A percentile compares a stretch with the other conserved stretches of the same genome.
phyloP scores from a whole-genome alignment of 495 filamentous ascomycete genomes.

The Penicillium lividum region DNA sequence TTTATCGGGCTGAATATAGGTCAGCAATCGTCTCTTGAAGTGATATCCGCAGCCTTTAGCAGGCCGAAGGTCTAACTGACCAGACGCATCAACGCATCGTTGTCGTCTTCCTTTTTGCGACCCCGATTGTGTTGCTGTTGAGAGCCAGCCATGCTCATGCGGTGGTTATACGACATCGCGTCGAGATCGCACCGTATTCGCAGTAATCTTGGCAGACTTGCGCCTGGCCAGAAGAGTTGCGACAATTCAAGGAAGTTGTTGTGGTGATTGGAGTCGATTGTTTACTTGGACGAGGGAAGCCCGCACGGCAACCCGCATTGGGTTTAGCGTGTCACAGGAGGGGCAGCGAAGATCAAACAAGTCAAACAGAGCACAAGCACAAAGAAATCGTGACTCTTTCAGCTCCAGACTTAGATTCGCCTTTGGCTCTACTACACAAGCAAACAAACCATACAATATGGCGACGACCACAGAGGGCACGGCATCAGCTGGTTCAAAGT shows the following conservation, averaged over 20 bases:
- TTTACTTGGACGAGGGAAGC: slow-evolving; percentile 35
- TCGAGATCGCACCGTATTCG: slow-evolving; percentile 4
- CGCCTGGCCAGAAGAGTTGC: slow-evolving; percentile 12
- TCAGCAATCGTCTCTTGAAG: slow-evolving; percentile 8
- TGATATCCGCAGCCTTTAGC: not conserved
- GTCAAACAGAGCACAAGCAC: slow-evolving; percentile 36
- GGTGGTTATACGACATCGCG: slow-evolving; percentile 62
- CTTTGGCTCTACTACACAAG: slow-evolving; percentile 8
- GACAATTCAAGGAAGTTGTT: slow-evolving; percentile 14
- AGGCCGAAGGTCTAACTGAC: slow-evolving; percentile 40
- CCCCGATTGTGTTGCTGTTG: slow-evolving; percentile 62
- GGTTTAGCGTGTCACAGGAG: slow-evolving; percentile 38
- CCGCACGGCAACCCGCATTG: slow-evolving; percentile 35
- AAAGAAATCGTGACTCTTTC: slow-evolving; percentile 39
- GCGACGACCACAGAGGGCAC: slow-evolving; percentile 28
- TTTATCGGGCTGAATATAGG: slow-evolving; percentile 60
- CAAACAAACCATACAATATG: slow-evolving; percentile 28
- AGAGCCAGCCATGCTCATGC: slow-evolving; percentile 65
- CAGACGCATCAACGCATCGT: slow-evolving; percentile 86
- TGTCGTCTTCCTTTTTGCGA: slow-evolving; percentile 78
- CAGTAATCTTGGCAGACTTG: not conserved
- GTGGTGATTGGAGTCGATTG: slow-evolving; percentile 36
- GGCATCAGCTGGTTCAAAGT: slow-evolving; percentile 31
- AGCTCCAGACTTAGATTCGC: slow-evolving; percentile 1
- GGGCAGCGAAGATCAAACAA: slow-evolving; percentile 41